These are phyloP conservation scores for Nicotiana undulata DNA, from an alignment of 257 asterid genomes.

Conservation along the genomic window DNA sequence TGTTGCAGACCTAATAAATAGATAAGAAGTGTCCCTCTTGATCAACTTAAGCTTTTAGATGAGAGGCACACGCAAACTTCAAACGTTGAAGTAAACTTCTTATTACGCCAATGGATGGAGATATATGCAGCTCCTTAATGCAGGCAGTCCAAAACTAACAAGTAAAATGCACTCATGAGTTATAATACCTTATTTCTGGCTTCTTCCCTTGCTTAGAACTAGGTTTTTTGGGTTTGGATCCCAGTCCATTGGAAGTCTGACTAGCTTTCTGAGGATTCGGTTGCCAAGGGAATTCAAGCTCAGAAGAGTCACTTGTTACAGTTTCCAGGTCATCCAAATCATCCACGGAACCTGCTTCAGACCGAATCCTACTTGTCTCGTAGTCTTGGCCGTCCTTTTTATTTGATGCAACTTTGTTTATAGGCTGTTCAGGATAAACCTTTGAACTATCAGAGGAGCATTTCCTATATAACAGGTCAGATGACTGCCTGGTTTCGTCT, in stretches of 20 bases:
- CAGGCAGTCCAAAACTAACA: neutral
- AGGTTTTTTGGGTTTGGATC: constrained; percentile 43
- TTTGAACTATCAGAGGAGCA: constrained; percentile 11
- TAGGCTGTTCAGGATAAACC: constrained; percentile 12
- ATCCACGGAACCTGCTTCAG: constrained; percentile 16
- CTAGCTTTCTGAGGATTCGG: constrained; percentile 27
- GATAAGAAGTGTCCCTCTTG: neutral
- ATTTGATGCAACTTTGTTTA: constrained; percentile 3
- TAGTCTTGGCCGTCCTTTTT: constrained; percentile 43
- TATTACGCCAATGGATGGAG: neutral
- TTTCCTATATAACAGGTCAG: constrained; percentile 27
- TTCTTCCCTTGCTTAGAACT: constrained; percentile 38
- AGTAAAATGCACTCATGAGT: neutral
- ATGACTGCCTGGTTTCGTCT: constrained; percentile 15
- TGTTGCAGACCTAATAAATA: neutral
- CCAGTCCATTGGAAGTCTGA: constrained; percentile 26
- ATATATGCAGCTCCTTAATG: neutral
- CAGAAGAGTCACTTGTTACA: constrained; percentile 70
- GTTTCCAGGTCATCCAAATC: constrained; percentile 49
- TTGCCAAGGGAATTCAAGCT: constrained; percentile 46
- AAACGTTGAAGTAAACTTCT: neutral
- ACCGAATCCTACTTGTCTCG: constrained; percentile 14
- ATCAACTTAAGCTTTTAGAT: neutral
- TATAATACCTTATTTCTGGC: constrained; percentile 45
- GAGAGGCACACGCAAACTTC: neutral